Evolutionary conservation across 768 basidiomycete species (phyloP), one percentile per base, ranked within the genome.

Genomic region (Suillus weaverae): DNA sequence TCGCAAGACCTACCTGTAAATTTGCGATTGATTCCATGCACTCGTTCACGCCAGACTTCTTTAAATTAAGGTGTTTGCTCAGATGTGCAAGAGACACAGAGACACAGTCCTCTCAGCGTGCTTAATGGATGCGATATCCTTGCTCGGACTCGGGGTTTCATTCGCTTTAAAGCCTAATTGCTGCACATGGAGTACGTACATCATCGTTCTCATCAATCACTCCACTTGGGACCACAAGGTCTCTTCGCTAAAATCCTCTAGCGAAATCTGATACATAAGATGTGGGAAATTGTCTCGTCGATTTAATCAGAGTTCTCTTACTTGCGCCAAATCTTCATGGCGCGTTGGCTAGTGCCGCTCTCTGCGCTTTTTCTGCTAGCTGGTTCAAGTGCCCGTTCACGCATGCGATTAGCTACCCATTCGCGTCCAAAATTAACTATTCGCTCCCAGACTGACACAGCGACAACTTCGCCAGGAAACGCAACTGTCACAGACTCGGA

Each of bases 391-490:
- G 39, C 57, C 39, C 57, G 41, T 39, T 30, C 56, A 39, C 56
- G 8, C 51, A 20, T n/a, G 14, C 38, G 35, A 18, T 48, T 36
- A 16, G 10, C 14, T 43, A 22, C 51, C 16, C 60, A 51, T 56
- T 63, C 51, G 20, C 51, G 62, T 20, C 62, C 62, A 26, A 32
- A 41, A 63, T 41, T 63, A 22, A 38, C 3, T 33, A 18, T 32
- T 36, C 63, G 41, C 36, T 64, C 59, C 11, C 38, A 20, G 22
- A 59, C 39, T 41, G 57, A 41, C 18, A 32, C 18, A 18, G 26
- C 35, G 18, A 18, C 57, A 30, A 32, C 48, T 41, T 63, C 41
- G 18, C 43, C 64, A 62, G 39, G 13, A 33, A 63, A 64, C 30
- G 20, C 54, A 39, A 50, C 51, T 16, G 54, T 65, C 35, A 64